phyloP scores from a whole-genome alignment of 495 filamentous ascomycete species.

The Podospora pseudoanserina region DNA sequence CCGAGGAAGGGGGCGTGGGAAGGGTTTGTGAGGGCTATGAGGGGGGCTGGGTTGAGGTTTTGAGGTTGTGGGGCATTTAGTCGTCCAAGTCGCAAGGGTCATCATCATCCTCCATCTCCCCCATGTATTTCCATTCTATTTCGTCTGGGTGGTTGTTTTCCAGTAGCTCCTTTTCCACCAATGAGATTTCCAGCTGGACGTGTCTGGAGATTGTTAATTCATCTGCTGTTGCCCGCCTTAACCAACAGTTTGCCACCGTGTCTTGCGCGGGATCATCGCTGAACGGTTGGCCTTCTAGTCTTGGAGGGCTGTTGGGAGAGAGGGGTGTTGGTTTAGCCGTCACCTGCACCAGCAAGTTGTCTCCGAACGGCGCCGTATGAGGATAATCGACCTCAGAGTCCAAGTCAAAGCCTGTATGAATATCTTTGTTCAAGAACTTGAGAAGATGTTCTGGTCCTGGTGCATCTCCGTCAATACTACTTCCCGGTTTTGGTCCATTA shows the following conservation, averaged over 20 bases:
- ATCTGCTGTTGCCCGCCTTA: not conserved
- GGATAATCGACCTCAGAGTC: not conserved
- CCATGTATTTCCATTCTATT: not conserved
- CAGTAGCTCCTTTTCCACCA: not conserved
- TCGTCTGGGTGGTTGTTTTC: not conserved
- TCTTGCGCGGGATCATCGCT: not conserved
- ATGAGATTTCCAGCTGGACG: not conserved
- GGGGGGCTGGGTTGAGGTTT: conserved; percentile 14
- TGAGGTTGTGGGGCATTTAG: not conserved
- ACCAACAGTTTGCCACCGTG: not conserved
- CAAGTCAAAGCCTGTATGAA: not conserved
- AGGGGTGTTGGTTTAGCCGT: not conserved
- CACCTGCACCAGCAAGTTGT: not conserved
- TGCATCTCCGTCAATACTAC: not conserved
- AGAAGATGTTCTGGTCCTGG: not conserved
- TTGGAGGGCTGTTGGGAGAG: not conserved
- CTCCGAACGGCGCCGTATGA: not conserved
- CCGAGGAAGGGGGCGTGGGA: conserved; percentile 16
- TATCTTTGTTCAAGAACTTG: not conserved
- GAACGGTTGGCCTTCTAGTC: not conserved
- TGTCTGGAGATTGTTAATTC: not conserved
- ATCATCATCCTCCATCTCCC: too few relatives aligned
- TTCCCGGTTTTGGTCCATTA: not conserved
- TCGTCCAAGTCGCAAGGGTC: not conserved
- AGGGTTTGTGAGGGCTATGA: conserved; percentile 12